Conservation (phyloP, 192 early-diverging fungal species). For the Podila clonocystis region DNA sequence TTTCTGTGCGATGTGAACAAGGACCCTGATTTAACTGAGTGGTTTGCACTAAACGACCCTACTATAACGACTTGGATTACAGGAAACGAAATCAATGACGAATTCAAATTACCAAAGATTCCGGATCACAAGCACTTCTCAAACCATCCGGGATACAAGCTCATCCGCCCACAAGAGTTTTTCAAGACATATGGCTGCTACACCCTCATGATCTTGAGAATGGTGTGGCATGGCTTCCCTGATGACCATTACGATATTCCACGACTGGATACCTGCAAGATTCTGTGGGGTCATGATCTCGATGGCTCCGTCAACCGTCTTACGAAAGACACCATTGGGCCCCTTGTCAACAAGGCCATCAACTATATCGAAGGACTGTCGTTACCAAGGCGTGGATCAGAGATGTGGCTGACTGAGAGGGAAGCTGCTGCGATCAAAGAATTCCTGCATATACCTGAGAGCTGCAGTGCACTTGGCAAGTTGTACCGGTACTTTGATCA, state of each 20-base stretch:
- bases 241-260: neutral
- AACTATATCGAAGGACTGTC: neutral
- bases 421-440: neutral
- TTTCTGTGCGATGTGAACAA: neutral
- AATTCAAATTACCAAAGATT: neutral
- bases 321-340: neutral
- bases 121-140: neutral
- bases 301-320: neutral
- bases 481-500: neutral
- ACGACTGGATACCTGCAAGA: neutral
- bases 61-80: too few relatives aligned
- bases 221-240: neutral
- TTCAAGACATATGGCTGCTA: neutral
- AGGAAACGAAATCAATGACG: too few relatives aligned
- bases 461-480: neutral
- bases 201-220: neutral
- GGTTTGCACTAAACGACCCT: too few relatives aligned
- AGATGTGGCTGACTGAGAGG: neutral
- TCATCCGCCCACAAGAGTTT: neutral
- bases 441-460: neutral
- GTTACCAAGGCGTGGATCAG: neutral
- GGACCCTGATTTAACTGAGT: neutral
- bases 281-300: neutral
- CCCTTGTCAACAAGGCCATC: neutral
- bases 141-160: neutral